Base-by-base conservation (phyloP, 768 basidiomycete species). In the Mycena filopes region DNA sequence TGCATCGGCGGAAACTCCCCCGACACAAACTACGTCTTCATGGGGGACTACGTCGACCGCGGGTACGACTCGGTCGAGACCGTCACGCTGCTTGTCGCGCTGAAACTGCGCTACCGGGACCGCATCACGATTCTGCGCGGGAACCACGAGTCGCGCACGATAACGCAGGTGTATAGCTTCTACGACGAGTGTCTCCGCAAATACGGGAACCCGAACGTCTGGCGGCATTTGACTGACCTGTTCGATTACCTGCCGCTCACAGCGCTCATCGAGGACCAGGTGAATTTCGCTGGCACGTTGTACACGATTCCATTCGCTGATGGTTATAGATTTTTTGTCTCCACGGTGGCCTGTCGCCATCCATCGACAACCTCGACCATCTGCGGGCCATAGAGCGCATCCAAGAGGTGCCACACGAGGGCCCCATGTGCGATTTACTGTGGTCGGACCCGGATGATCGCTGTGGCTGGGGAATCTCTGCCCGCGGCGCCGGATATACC, bases 41-140 rank as follows among this genome's bases (percentile, higher is more conserved):
- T 99, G 98, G 98, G 98, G 29, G 98, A 99, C 84, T 99, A 98
- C 76, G 98, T 99, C 72, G 98, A 98, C 83, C 90, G 96, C 75
- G 97, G 97, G 21, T 99, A 98, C 84, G 98, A 98, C 81, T 98
- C 96, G n/a, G 97, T 99, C 60, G 98, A 99, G 82, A 99, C 98
- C 0, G 96, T 99, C 70, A 98, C 96, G 13, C 85, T 99, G 10
- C 92, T 99, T 51, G 95, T 99, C 65, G 95, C 98, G 23, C 86
- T 99, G 76, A 99, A 99, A 82, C 84, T 99, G 69, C 92, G 98
- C 73, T 99, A 99, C 81, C 94, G 96, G 66, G 97, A 99, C 79
- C 91, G 97, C 55, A 95, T 99, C 72, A 99, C 98, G 60, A 97
- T 99, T 75, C 84, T 99, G 41, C 91, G 98, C 68, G 98, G 98